Percentiles rank a stretch among this genome's conserved stretches.
These are phyloP conservation scores for Fusarium coicis DNA, from an alignment of 2,329 filamentous ascomycete species.

Conservation along the genomic window DNA sequence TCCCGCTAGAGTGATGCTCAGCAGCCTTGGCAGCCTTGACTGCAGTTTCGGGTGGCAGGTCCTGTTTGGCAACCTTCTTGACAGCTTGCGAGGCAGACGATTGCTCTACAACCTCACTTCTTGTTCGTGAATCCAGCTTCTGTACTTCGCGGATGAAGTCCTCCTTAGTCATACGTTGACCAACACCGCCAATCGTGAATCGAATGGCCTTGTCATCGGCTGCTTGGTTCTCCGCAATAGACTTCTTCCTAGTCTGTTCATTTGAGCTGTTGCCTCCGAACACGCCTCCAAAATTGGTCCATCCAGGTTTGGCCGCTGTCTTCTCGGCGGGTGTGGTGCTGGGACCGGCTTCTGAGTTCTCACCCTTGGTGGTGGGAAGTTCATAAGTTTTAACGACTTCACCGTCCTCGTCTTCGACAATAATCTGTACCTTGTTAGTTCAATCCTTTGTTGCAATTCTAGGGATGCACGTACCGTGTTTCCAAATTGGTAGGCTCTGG, in stretches of 20 bases:
- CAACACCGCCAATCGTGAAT: conserved; percentile 80
- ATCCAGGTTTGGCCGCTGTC: conserved; percentile 58
- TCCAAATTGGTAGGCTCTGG: conserved; percentile 86
- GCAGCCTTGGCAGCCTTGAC: conserved; percentile 34
- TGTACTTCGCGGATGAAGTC: conserved; percentile 82
- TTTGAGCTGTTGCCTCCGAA: conserved; percentile 48
- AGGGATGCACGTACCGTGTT: conserved; percentile 69
- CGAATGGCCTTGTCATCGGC: conserved; percentile 77
- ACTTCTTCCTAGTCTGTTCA: conserved; percentile 53
- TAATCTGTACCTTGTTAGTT: conserved; percentile 67
- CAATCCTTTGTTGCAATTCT: no score
- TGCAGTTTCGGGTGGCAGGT: conserved; percentile 38
- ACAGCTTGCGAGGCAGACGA: conserved; percentile 60
- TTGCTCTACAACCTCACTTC: conserved; percentile 63
- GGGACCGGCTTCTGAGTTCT: conserved; percentile 50
- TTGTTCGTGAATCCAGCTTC: conserved; percentile 74
- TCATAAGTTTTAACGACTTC: conserved; percentile 89
- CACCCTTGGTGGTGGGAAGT: conserved; percentile 66
- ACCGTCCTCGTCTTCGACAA: conserved; percentile 87
- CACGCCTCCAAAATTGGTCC: conserved; percentile 58
- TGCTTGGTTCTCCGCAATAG: conserved; percentile 56
- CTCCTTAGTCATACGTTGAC: conserved; percentile 80
- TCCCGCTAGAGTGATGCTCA: conserved; percentile 17
- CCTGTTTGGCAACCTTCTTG: conserved; percentile 61
- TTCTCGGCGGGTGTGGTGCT: conserved; percentile 51